phyloP scores from a whole-genome alignment of 1,284 basidiomycete species.

The Apiotrichum siamense region DNA sequence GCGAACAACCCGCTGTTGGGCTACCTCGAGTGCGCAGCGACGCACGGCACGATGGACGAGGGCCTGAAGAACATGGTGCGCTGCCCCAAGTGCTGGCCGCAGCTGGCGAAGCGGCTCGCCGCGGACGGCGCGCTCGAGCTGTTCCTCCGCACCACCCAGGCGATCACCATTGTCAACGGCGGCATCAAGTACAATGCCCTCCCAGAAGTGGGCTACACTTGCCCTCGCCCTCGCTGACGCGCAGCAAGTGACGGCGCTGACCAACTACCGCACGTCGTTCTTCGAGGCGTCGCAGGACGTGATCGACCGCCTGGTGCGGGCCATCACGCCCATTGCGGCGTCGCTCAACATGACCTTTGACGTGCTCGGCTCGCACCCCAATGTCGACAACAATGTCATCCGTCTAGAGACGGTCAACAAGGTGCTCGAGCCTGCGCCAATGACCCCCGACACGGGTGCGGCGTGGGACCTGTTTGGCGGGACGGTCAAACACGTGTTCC shows the following conservation, averaged over 20 bases:
- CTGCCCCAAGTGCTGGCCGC: conserved; percentile 7
- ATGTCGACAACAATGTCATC: conserved; percentile 14
- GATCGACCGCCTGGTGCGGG: conserved; percentile 5
- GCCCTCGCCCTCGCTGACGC: not conserved
- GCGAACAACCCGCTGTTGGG: conserved; percentile 13
- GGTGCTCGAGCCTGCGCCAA: conserved; percentile 15
- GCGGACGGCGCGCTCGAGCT: conserved; percentile 6
- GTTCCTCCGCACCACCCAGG: conserved; percentile 19
- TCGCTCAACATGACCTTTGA: conserved; percentile 15
- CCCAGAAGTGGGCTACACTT: conserved; percentile 12
- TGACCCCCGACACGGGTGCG: conserved; percentile 11
- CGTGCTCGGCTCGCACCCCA: conserved; percentile 9
- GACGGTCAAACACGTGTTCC: conserved; percentile 18
- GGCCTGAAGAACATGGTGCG: conserved; percentile 4
- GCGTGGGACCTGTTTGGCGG: conserved; percentile 19
- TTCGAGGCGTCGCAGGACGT: conserved; percentile 14
- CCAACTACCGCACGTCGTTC: conserved; percentile 20
- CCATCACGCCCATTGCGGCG: conserved; percentile 11
- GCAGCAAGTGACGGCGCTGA: conserved; percentile 12
- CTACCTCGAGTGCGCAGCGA: conserved; percentile 19
- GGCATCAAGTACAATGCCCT: conserved; percentile 25
- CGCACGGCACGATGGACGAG: conserved; percentile 9
- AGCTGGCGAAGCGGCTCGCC: conserved; percentile 3
- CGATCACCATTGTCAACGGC: conserved; percentile 17
- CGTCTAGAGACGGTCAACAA: conserved; percentile 9